Base-by-base conservation (phyloP, 257 asterid genomes). In the Pogostemon cablin region DNA sequence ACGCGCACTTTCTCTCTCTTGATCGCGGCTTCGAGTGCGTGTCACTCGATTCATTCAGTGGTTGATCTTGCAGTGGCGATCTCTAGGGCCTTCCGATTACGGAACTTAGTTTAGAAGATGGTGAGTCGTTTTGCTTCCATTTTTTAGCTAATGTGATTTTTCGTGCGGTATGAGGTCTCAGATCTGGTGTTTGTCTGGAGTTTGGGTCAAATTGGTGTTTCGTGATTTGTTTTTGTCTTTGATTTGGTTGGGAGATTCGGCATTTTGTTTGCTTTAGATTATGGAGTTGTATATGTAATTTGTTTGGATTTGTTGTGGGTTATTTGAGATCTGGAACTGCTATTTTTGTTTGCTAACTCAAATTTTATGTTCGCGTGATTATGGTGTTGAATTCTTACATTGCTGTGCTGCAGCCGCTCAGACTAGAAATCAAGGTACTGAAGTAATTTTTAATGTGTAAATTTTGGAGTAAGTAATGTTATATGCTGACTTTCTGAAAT, bases 341-440 rank as follows among this genome's bases (percentile, higher is more conserved):
- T 65, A 37, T 55, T 75, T 38, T 52, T 68, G 60, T 47, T 72
- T 62, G 61, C 78, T 81, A 38, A 81, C 79, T 77, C 56, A 10
- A 42, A 10, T 65, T 40, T 39, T 43, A 38, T 32, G 57, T 39
- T 78, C 62, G 3, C 57, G 75, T 55, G 55, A 17, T 72, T 69
- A 66, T 48, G 50, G 54, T 66, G 56, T 37, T 62, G 66, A 37
- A 74, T 72, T 69, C 4, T 68, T 55, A 53, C 48, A 63, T 25
- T 69, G 67, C 56, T 59, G 71, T 71, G 67, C 69, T 67, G 79
- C 83, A 84, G 88, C 84, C 86, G 70, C 88, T 81, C 86, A 79
- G 84, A 79, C 77, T 84, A 20, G 86, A 84, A 74, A 81, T 84
- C 84, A 84, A 84, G 88, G 86, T 84, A 79, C 72, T 64, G 53